Base-by-base conservation (phyloP, 73 alveolate species). In the Durusdinium trenchii region DNA sequence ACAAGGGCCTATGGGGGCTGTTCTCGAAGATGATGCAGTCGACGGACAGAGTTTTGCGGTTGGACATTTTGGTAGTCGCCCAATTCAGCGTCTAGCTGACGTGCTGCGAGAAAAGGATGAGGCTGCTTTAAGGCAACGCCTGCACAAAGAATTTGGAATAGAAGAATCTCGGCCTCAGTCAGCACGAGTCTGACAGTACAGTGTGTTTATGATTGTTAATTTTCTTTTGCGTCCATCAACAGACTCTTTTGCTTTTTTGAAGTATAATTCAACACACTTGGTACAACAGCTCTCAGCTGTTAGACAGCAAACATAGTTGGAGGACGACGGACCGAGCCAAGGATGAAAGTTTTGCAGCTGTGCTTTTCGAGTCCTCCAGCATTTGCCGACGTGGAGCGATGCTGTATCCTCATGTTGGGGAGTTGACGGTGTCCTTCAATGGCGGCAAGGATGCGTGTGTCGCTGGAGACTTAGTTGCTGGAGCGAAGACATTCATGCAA, bases 361-460 rank as follows among this genome's bases (percentile, higher is more conserved):
- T 84, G 50, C 94, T 84, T 35, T 84, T 51, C 76, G 94, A 84
- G 38, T 84, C 94, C 32, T 50, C 94, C 23, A 84, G 73, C 42
- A 36, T 51, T n/a, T 84, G 94, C 94, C 94, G 94, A 18, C 75
- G 94, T 6, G 94, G 94, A 30, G 94, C 94, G 42, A 84, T 51
- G 78, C 94, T 84, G 30, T 51, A 84, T 51, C 94, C 94, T 36
- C 94, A 51, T 16, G 42, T 84, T 3, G 94, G 94, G 76, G 94
- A 84, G 52, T 51, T 84, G 94, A 84, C 94, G 12, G 94, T 84
- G 75, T 89, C 96, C 84, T 89, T 89, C 73, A 89, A 89, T 45
- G 96, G 96, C 45, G 96, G 96, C 96, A 89, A 89, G 40, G 96
- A 89, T 67, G 96, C 96, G 51, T 84, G 94, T 36, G 94, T 84